A percentile compares a stretch with the other conserved stretches of the same genome.
Conservation (phyloP, 2,329 filamentous ascomycete species). For the Diaporthe eres region DNA sequence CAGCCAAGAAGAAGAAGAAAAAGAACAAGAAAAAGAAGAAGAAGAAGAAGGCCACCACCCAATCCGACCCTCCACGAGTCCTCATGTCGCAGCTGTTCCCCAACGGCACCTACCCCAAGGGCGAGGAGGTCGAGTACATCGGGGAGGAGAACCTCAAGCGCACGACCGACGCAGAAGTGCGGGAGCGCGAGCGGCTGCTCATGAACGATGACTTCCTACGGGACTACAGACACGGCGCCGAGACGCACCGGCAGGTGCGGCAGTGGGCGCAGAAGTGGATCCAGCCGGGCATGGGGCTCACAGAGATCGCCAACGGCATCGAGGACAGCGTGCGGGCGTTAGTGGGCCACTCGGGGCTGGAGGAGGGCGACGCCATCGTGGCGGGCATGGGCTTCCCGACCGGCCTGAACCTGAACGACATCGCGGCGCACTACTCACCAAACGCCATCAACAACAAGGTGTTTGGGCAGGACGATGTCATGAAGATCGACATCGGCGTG, state of each 20-base stretch:
- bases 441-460: slow-evolving; percentile 87
- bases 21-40: slow-evolving; percentile 83
- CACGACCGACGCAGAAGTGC: slow-evolving; percentile 87
- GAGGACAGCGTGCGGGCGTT: slow-evolving; percentile 83
- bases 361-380: slow-evolving; percentile 81
- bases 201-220: slow-evolving; percentile 80
- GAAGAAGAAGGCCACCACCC: slow-evolving; percentile 74
- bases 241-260: slow-evolving; percentile 85
- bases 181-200: slow-evolving; percentile 80
- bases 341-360: slow-evolving; percentile 80
- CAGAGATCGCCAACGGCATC: slow-evolving; percentile 85
- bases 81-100: slow-evolving; percentile 81
- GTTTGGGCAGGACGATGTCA: slow-evolving; percentile 79
- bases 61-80: slow-evolving; percentile 84
- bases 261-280: slow-evolving; percentile 86
- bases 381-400: slow-evolving; percentile 89
- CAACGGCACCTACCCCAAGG: slow-evolving; percentile 79
- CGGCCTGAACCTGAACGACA: slow-evolving; percentile 85
- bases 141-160: slow-evolving; percentile 81
- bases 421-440: slow-evolving; percentile 86
- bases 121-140: slow-evolving; percentile 83
- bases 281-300: slow-evolving; percentile 82
- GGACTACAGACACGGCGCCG: slow-evolving; percentile 84
- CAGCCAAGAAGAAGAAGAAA: slow-evolving; percentile 84
- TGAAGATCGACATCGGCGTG: slow-evolving; percentile 88